Evolutionary conservation across 441 rosid species (phyloP), one percentile per base, ranked within the genome.

Genomic region (Syzygium syzygioides): DNA sequence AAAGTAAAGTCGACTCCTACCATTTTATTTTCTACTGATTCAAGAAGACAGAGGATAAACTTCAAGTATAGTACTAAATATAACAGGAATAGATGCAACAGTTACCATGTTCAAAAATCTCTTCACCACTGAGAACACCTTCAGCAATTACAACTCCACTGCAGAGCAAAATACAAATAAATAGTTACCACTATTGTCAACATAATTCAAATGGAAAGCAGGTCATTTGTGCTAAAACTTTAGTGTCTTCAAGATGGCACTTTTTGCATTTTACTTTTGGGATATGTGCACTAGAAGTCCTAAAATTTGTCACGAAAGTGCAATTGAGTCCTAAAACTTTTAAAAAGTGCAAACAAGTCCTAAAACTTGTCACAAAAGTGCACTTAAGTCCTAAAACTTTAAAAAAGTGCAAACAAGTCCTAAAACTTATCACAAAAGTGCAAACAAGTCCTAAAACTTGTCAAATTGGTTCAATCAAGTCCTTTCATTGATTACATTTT

Each of bases 121-220:
- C 90, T 86, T 86, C 92, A 87, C 91, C 87, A 79, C 93, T 85
- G 85, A 98, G 95, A 93, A 94, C 86, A 55, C 99, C 95, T 94
- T 95, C 98, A 79, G 99, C 98, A 54, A 98, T 98, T 90, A 95
- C 96, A 90, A 95, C 98, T 86, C 99, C 99, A 92, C 99, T 97
- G 96, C 94, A 91, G 89, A 90, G 91, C 85, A 56, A 80, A 79
- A 79, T 76, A 50, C 32, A 55, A 45, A 85, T 11, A 85, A 85
- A 19, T 32, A 30, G 59, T 53, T 41, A 85, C 86, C 41, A 76
- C 41, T 25, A 52, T 28, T 50, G 86, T 30, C 50, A 30, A 55
- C 28, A 48, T 76, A 37, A 84, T 62, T 64, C 54, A 30, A 48
- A 64, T 60, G 19, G 41, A 17, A 25, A 45, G 1, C 85, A 26